A percentile compares a stretch with the other conserved stretches of the same genome.
Conservation (phyloP, 495 filamentous ascomycete species). For the Annulohypoxylon maeteangense region DNA sequence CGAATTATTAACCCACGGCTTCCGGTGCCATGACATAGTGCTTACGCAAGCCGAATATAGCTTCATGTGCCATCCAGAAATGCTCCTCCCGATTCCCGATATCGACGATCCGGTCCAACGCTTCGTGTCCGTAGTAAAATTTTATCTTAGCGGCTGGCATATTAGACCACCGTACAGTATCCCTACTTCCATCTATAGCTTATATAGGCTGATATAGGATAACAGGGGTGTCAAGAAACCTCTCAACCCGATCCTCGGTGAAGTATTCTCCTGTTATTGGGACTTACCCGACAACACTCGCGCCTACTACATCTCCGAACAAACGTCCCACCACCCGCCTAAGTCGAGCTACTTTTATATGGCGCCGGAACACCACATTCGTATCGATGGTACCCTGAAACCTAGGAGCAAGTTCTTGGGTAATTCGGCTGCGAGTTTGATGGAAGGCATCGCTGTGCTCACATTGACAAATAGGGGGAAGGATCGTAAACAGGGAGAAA, state of each 20-base stretch:
- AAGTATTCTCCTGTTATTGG: slow-evolving; percentile 96
- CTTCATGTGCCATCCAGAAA: slow-evolving; percentile 99
- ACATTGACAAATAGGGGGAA: slow-evolving; percentile 80
- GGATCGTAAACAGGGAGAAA: slow-evolving; percentile 73
- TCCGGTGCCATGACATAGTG: slow-evolving; percentile 2
- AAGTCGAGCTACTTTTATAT: slow-evolving; percentile 99
- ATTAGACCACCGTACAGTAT: slow-evolving; percentile 90
- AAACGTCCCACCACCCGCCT: slow-evolving; percentile 97
- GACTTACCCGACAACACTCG: slow-evolving; percentile 86
- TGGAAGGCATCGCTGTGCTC: slow-evolving; percentile 94
- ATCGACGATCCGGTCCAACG: slow-evolving; percentile 91
- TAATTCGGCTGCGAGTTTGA: slow-evolving; percentile 97
- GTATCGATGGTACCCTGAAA: slow-evolving; percentile 95
- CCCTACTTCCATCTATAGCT: slow-evolving; percentile 5
- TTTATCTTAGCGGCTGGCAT: slow-evolving; percentile 98
- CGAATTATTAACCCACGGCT: background rate
- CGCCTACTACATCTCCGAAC: slow-evolving; percentile 96
- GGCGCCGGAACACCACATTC: slow-evolving; percentile 92
- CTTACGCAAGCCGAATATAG: slow-evolving; percentile 60
- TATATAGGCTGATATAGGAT: slow-evolving; percentile 34
- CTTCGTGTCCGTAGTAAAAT: slow-evolving; percentile 95
- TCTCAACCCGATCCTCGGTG: slow-evolving; percentile 95
- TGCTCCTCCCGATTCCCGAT: slow-evolving; percentile 83
- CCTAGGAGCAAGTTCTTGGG: slow-evolving; percentile 96
- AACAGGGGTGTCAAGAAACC: slow-evolving; percentile 96